These are phyloP conservation scores for Sugiyamaella qingdaonensis DNA, from an alignment of 805 yeast species.

Conservation along the genomic window DNA sequence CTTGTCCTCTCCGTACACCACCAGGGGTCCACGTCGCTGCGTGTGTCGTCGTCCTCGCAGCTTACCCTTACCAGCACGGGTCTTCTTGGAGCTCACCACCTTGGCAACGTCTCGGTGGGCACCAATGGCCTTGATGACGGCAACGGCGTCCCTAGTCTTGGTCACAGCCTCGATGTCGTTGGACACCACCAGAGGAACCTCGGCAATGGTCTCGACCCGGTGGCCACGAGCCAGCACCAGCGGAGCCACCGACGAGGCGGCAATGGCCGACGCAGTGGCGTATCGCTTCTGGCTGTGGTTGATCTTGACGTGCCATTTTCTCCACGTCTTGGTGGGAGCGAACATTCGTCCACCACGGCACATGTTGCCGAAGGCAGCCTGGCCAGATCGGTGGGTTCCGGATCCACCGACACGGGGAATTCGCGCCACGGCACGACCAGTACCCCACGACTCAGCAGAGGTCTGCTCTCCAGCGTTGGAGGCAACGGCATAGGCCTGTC, in stretches of 20 bases:
- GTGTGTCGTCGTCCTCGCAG: constrained; percentile 99
- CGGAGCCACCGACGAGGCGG: constrained; percentile 98
- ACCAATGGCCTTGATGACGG: constrained; percentile 96
- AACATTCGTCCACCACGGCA: constrained; percentile 99
- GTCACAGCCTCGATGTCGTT: constrained; percentile 85
- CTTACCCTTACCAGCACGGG: constrained; percentile 99
- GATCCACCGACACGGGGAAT: constrained; percentile 99
- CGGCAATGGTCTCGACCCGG: constrained; percentile 97
- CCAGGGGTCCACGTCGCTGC: constrained; percentile 99
- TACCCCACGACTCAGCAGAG: constrained; percentile 99
- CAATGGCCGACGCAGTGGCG: constrained; percentile 99
- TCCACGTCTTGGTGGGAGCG: constrained; percentile 99
- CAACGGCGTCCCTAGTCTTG: constrained; percentile 99
- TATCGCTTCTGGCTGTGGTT: constrained; percentile 99
- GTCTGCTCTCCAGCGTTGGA: constrained; percentile 99
- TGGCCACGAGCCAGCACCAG: constrained; percentile 99
- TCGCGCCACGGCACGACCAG: constrained; percentile 99
- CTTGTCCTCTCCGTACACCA: constrained; percentile 96
- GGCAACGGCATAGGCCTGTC: constrained; percentile 99
- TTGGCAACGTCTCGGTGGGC: constrained; percentile 97
- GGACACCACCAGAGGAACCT: constrained; percentile 96
- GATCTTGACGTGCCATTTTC: constrained; percentile 99
- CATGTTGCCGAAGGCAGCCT: constrained; percentile 99
- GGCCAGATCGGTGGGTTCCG: constrained; percentile 99
- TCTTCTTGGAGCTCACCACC: constrained; percentile 97